A percentile compares a stretch with the other conserved stretches of the same genome.
phyloP scores from a whole-genome alignment of 140 eudicot genomes.

The Oenanthe javanica region DNA sequence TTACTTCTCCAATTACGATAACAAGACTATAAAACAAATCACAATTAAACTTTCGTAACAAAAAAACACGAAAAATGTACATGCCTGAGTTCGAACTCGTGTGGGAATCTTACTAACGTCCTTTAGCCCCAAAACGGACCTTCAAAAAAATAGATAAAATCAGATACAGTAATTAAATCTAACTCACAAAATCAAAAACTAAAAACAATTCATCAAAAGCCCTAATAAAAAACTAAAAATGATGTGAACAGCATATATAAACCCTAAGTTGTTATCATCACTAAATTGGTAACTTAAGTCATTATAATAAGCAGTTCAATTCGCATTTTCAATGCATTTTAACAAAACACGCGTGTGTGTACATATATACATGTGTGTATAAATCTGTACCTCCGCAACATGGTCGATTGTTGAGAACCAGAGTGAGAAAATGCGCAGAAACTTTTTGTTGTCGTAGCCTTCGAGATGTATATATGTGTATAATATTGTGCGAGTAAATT shows the following conservation, averaged over 20 bases:
- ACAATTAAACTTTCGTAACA: not conserved
- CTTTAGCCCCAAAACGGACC: slow-evolving; percentile 58
- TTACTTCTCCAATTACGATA: not conserved
- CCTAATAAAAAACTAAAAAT: not conserved
- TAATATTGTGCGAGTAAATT: too few relatives aligned
- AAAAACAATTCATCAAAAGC: not conserved
- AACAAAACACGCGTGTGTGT: not conserved
- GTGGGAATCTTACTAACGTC: slow-evolving; percentile 33
- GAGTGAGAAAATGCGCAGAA: not conserved
- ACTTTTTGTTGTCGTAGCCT: not conserved
- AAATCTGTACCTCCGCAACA: slow-evolving; percentile 34
- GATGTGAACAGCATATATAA: not conserved
- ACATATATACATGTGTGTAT: not conserved
- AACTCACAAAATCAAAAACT: not conserved
- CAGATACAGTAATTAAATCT: not conserved
- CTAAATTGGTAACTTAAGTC: not conserved
- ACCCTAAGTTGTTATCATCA: not conserved
- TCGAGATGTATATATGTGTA: not conserved
- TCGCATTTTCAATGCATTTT: not conserved
- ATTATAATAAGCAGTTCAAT: too few relatives aligned
- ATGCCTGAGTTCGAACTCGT: slow-evolving; percentile 49
- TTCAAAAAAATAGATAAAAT: slow-evolving; percentile 25
- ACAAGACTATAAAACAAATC: not conserved
- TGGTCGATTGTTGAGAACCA: slow-evolving; percentile 17
- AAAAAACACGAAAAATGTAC: not conserved